phyloP scores from a whole-genome alignment of 352 stramenopile genomes.

The Phytophthora ohioensis region DNA sequence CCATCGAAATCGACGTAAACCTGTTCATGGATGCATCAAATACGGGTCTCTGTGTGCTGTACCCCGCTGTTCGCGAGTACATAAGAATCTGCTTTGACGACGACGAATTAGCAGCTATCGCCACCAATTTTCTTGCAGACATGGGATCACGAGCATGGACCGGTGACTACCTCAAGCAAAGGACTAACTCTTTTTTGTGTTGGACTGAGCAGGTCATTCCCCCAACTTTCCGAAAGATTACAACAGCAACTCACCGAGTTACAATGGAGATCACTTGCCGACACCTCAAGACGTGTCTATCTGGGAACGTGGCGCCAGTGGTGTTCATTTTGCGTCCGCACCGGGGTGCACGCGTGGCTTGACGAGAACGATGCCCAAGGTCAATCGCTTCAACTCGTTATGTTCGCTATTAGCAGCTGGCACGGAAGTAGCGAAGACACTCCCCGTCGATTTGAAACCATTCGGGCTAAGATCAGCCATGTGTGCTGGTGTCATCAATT shows the following conservation, averaged over 20 bases:
- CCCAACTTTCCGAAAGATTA: constrained; percentile 18
- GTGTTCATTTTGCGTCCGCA: constrained; percentile 3
- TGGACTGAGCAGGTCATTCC: constrained; percentile 14
- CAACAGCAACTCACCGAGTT: constrained; percentile 2
- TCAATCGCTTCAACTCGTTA: constrained; percentile 22
- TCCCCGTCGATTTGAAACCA: constrained; percentile 11
- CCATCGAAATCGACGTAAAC: background rate
- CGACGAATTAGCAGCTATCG: background rate
- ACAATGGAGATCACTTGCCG: constrained; percentile 17
- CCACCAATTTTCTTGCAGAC: constrained; percentile 1
- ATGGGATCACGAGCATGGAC: constrained; percentile 14
- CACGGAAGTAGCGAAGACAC: background rate
- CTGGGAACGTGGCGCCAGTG: constrained; percentile 15
- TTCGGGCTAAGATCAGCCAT: background rate
- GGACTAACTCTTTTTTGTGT: constrained; percentile 19
- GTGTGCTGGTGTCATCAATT: constrained; percentile 9
- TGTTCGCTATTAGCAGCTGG: constrained; percentile 16
- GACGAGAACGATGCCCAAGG: background rate
- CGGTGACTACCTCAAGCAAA: background rate
- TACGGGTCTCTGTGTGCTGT: background rate
- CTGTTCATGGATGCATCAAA: constrained; percentile 23
- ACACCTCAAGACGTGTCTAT: constrained; percentile 13
- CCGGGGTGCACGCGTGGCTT: background rate
- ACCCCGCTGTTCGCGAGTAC: constrained; percentile 10
- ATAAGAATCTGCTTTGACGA: constrained; percentile 16